A percentile compares a stretch with the other conserved stretches of the same genome.
These are phyloP conservation scores for Fraxinus xanthoxyloides DNA, from an alignment of 305 asterid species.

Conservation along the genomic window DNA sequence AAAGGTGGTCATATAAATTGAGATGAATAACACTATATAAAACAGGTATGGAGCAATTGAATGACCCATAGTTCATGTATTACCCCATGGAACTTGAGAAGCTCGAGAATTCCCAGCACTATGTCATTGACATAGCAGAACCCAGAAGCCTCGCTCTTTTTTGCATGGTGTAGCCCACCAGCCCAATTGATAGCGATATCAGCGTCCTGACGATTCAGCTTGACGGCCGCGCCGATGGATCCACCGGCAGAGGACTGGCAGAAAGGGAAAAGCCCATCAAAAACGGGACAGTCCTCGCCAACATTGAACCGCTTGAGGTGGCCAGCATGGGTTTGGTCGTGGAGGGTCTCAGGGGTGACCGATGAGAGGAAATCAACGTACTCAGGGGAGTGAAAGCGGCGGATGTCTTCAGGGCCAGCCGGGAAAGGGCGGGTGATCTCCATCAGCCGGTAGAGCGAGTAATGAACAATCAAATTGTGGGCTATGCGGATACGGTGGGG, in stretches of 20 bases:
- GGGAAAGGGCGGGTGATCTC: slow-evolving; percentile 39
- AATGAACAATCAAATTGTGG: slow-evolving; percentile 44
- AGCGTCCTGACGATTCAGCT: slow-evolving; percentile 41
- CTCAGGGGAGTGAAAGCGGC: slow-evolving; percentile 38
- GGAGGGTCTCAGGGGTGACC: slow-evolving; percentile 32
- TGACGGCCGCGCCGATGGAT: slow-evolving; percentile 51
- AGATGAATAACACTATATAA: neutral
- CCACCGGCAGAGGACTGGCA: slow-evolving; percentile 54
- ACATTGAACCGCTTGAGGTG: slow-evolving; percentile 41
- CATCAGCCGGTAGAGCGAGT: slow-evolving; percentile 42
- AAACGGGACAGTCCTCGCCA: slow-evolving; percentile 37
- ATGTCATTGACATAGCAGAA: slow-evolving; percentile 53
- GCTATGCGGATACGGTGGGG: slow-evolving; percentile 53
- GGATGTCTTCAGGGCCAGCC: slow-evolving; percentile 33
- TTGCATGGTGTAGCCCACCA: slow-evolving; percentile 56
- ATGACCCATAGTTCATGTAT: neutral
- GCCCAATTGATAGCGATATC: slow-evolving; percentile 55
- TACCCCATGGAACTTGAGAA: slow-evolving; percentile 51
- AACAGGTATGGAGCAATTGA: neutral
- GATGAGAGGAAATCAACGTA: slow-evolving; percentile 39
- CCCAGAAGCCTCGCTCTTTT: slow-evolving; percentile 55
- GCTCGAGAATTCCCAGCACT: slow-evolving; percentile 51
- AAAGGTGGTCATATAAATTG: neutral
- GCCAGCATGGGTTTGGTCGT: slow-evolving; percentile 37
- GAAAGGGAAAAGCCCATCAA: slow-evolving; percentile 10